phyloP scores from a whole-genome alignment of 495 filamentous ascomycete genomes.

The Copromyces sp. region DNA sequence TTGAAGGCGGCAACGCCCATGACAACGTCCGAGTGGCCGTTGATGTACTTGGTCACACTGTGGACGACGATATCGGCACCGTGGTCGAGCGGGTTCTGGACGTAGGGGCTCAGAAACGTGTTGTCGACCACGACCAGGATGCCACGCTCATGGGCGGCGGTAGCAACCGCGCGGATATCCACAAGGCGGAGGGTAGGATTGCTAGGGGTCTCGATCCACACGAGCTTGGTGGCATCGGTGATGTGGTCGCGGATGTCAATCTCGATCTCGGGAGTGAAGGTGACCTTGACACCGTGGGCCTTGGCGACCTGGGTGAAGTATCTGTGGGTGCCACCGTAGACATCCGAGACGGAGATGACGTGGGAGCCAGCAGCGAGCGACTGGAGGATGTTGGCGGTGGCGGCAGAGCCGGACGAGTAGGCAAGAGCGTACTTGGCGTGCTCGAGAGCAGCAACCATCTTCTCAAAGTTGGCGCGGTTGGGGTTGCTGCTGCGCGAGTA shows the following conservation, averaged over 20 bases:
- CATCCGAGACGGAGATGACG: constrained; percentile 89
- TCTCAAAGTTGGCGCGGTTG: constrained; percentile 89
- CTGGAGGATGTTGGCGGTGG: constrained; percentile 87
- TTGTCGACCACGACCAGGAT: constrained; percentile 97
- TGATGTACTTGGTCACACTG: constrained; percentile 99
- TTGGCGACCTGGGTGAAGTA: constrained; percentile 98
- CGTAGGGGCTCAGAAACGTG: constrained; percentile 91
- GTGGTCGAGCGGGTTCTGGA: constrained; percentile 91
- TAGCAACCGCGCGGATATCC: constrained; percentile 77
- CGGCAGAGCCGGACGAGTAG: constrained; percentile 89
- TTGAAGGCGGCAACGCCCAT: constrained; percentile 99
- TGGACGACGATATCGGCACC: constrained; percentile 98
- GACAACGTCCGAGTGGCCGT: constrained; percentile 93
- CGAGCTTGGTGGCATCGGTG: constrained; percentile 78
- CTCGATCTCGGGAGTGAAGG: constrained; percentile 87
- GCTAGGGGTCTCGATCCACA: constrained; percentile 94
- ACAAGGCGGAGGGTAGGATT: constrained; percentile 91
- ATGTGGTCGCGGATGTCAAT: constrained; percentile 75
- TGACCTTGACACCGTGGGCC: constrained; percentile 88
- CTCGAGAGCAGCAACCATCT: constrained; percentile 82
- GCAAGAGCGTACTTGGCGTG: constrained; percentile 87
- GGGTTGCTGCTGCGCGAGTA: constrained; percentile 89
- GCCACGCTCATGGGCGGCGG: constrained; percentile 73
- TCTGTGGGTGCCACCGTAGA: constrained; percentile 94
- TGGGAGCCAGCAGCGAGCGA: constrained; percentile 87